Conservation (phyloP, 805 yeast genomes). For the Sungouiozyma intestinalis region DNA sequence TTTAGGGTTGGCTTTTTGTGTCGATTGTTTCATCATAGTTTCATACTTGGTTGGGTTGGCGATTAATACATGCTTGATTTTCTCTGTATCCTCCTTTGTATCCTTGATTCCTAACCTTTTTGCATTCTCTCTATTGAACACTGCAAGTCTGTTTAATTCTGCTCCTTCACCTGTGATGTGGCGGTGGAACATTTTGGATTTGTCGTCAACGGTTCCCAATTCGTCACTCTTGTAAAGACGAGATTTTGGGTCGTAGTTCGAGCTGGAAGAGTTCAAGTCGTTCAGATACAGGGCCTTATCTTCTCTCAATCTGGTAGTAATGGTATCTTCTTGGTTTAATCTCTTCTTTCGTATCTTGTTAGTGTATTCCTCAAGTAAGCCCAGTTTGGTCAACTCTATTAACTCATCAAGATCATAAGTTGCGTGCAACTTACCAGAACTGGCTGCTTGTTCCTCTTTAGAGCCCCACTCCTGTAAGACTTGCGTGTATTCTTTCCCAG, state of each 20-base stretch:
- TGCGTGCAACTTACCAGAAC: conserved; percentile 6
- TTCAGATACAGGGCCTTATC: conserved; percentile 66
- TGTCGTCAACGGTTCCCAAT: conserved; percentile 29
- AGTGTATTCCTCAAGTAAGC: conserved; percentile 12
- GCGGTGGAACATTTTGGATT: conserved; percentile 41
- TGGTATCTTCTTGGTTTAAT: conserved; percentile 8
- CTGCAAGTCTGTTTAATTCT: conserved; percentile 38
- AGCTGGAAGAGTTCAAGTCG: conserved; percentile 36
- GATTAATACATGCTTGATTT: conserved; percentile 22
- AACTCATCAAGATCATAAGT: conserved; percentile 35
- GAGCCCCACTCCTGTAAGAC: conserved; percentile 37
- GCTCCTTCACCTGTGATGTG: conserved; percentile 47
- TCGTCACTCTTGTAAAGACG: conserved; percentile 29
- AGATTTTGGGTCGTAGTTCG: conserved; percentile 46
- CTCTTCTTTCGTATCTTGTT: conserved; percentile 9
- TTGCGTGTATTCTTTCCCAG: conserved; percentile 48
- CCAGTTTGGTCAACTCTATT: conserved; percentile 33
- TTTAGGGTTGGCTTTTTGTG: conserved; percentile 2
- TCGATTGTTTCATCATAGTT: conserved; percentile 11
- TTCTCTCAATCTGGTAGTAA: conserved; percentile 50
- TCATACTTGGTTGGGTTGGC: conserved; percentile 30
- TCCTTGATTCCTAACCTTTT: conserved; percentile 22
- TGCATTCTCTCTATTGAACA: conserved; percentile 39
- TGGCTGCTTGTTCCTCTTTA: conserved; percentile 10
- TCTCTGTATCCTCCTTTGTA: conserved; percentile 18